Evolutionary conservation across 2,329 filamentous ascomycete genomes (phyloP).

Genomic region (Hymenoscyphus occultus): DNA sequence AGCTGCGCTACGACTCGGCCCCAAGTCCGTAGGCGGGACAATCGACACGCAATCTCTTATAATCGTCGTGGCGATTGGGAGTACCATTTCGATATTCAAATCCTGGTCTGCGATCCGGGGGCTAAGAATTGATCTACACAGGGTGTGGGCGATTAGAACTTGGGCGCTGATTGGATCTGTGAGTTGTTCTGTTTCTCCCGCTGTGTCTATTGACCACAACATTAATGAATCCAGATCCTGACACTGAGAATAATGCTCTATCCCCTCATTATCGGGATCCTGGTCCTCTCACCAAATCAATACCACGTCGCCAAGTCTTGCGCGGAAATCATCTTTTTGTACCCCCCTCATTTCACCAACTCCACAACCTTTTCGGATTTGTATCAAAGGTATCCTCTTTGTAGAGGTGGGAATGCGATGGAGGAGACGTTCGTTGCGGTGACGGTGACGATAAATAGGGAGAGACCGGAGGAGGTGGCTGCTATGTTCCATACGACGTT

Average conservation of each 20-base stretch:
- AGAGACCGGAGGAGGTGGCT: slow-evolving; percentile 6
- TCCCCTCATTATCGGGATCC: slow-evolving; percentile 1
- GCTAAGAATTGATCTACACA: slow-evolving; percentile 15
- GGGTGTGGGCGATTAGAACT: slow-evolving; percentile 14
- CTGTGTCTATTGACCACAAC: not conserved
- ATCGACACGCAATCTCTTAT: slow-evolving; percentile 11
- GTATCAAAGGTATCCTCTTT: slow-evolving; percentile 8
- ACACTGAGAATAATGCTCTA: slow-evolving; percentile 13
- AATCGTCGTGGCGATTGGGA: slow-evolving; percentile 1
- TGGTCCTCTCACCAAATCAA: not conserved
- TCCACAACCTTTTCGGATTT: not conserved
- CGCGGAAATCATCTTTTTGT: slow-evolving; percentile 15
- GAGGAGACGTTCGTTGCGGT: slow-evolving; percentile 11
- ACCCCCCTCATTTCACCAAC: not conserved
- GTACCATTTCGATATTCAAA: slow-evolving; percentile 10
- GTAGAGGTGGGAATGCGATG: slow-evolving; percentile 1
- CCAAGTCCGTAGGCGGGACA: slow-evolving; percentile 15
- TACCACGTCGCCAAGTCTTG: slow-evolving; percentile 12
- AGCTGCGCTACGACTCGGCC: slow-evolving; percentile 14
- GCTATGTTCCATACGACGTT: slow-evolving; percentile 15
- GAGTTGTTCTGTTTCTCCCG: not conserved
- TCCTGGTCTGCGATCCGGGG: slow-evolving; percentile 13
- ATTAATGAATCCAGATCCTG: slow-evolving; percentile 14
- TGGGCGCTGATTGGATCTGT: slow-evolving; percentile 17
- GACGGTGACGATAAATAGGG: not conserved